A percentile compares a stretch with the other conserved stretches of the same genome.
These are phyloP conservation scores for Trypethelium eluteriae DNA, from an alignment of 495 filamentous ascomycete species.

Conservation along the genomic window DNA sequence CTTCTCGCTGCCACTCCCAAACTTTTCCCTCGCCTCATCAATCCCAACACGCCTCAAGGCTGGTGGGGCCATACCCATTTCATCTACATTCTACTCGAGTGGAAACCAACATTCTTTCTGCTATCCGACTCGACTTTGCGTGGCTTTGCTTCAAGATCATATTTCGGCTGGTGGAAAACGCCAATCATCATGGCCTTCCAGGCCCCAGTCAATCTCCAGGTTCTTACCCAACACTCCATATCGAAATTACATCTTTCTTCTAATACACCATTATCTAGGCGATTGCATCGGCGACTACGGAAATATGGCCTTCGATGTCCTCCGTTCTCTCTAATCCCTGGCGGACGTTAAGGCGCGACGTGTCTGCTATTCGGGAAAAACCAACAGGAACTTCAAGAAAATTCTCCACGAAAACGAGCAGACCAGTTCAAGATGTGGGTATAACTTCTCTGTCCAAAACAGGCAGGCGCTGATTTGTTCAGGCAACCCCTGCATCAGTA, in stretches of 20 bases:
- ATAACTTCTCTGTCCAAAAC: neutral
- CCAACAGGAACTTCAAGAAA: neutral
- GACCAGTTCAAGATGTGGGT: neutral
- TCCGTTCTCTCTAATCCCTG: constrained; percentile 14
- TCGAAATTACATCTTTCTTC: neutral
- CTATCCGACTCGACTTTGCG: neutral
- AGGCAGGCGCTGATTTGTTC: neutral
- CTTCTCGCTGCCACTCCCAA: neutral
- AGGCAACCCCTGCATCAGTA: neutral
- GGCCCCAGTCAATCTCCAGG: constrained; percentile 16
- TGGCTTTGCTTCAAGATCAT: neutral
- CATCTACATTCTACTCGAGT: neutral
- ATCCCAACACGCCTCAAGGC: neutral
- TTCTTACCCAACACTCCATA: neutral
- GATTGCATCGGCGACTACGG: constrained; percentile 11
- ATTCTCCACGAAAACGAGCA: neutral
- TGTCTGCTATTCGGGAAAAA: neutral
- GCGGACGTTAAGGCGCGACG: constrained; percentile 5
- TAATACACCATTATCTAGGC: neutral
- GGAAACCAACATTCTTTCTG: neutral
- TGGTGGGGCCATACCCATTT: neutral
- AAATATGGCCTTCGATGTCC: constrained; percentile 14
- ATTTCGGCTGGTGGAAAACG: neutral
- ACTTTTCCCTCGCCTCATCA: constrained; percentile 8
- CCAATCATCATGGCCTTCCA: constrained; percentile 21